phyloP scores from a whole-genome alignment of 345 rosid genomes.

The Barbarea vulgaris region DNA sequence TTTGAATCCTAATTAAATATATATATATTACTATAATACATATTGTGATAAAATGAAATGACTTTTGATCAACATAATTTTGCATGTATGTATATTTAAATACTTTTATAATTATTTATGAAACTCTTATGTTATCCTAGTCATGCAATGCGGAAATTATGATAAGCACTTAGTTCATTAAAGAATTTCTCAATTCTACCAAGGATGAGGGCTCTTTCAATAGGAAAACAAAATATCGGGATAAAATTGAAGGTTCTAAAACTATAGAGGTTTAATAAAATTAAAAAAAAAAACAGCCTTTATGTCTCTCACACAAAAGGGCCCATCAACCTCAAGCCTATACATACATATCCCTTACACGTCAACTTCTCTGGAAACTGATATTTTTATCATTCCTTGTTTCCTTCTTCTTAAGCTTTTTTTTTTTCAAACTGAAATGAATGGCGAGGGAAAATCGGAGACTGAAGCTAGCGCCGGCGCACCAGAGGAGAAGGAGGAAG shows the following conservation, averaged over 20 bases:
- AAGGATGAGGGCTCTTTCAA: neutral
- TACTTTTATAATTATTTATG: neutral
- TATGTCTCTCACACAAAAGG: neutral
- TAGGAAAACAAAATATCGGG: neutral
- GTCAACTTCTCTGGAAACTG: conserved; percentile 28
- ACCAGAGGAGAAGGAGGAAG: conserved; percentile 36
- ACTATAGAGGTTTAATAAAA: neutral
- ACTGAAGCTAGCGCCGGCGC: conserved; percentile 35
- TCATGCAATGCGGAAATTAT: neutral
- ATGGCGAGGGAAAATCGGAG: conserved; percentile 52
- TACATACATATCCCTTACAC: conserved; percentile 35
- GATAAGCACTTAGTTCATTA: neutral
- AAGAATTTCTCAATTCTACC: neutral
- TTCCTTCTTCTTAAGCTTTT: conserved; percentile 11
- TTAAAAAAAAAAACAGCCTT: neutral
- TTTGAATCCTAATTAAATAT: neutral
- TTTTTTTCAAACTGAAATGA: conserved; percentile 43
- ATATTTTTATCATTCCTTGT: neutral
- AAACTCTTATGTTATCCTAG: neutral
- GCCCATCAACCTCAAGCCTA: conserved; percentile 18
- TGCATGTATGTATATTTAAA: neutral
- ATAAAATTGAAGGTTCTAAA: neutral
- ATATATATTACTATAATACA: no score
- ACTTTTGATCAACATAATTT: neutral
- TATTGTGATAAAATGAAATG: no score